Evolutionary conservation across 2,329 filamentous ascomycete genomes (phyloP).

Genomic region (Penicillium sp.): DNA sequence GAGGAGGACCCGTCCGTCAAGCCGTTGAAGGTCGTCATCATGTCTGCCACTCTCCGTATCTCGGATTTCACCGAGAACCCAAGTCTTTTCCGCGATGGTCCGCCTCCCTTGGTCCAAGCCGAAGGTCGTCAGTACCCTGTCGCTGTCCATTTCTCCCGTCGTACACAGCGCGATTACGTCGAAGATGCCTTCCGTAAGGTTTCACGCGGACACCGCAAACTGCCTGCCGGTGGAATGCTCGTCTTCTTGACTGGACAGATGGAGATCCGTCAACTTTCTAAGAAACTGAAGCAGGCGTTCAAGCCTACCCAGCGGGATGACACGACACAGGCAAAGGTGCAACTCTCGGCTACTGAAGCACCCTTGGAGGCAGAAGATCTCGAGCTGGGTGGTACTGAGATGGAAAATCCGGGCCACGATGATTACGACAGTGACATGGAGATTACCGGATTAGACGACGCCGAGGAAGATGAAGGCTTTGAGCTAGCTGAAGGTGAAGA

Average conservation of each 20-base stretch:
- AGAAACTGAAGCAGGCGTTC: conserved; percentile 68
- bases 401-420: conserved; percentile 49
- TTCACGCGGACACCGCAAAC: conserved; percentile 77
- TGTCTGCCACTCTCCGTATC: conserved; percentile 92
- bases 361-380: conserved; percentile 83
- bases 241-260: conserved; percentile 93
- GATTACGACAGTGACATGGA: conserved; percentile 56
- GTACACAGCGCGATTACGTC: conserved; percentile 80
- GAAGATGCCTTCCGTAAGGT: conserved; percentile 89
- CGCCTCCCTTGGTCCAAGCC: conserved; percentile 80
- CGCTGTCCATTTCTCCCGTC: conserved; percentile 79
- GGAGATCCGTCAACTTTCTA: conserved; percentile 82
- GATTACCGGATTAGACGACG: conserved; percentile 58
- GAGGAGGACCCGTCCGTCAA: conserved; percentile 66
- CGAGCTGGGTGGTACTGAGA: conserved; percentile 63
- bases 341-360: conserved; percentile 70
- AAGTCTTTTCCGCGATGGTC: conserved; percentile 66
- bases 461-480: conserved; percentile 62
- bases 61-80: conserved; percentile 85
- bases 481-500: conserved; percentile 57
- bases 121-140: conserved; percentile 91
- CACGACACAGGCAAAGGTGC: conserved; percentile 62
- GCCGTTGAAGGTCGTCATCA: conserved; percentile 90
- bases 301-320: conserved; percentile 50
- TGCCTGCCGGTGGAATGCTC: conserved; percentile 85